These are phyloP conservation scores for Areca catechu DNA, from an alignment of 176 grass and related monocot genomes.

Conservation along the genomic window DNA sequence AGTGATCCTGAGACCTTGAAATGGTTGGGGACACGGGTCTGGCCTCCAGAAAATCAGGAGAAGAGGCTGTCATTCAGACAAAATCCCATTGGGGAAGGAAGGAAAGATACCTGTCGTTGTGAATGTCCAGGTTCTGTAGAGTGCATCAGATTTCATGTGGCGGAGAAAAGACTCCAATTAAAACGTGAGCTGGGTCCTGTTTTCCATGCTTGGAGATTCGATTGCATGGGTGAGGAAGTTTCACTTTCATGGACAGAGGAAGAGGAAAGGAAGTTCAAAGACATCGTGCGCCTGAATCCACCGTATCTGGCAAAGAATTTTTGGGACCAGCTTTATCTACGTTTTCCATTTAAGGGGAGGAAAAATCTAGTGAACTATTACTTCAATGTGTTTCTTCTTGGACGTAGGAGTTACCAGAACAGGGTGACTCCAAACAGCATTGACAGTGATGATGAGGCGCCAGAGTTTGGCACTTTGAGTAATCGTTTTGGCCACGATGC, in stretches of 20 bases:
- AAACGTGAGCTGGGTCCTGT: constrained; percentile 38
- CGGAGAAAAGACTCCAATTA: constrained; percentile 38
- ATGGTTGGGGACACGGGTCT: constrained; percentile 38
- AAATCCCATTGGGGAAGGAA: constrained; percentile 28
- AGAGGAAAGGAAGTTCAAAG: constrained; percentile 33
- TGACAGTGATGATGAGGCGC: constrained; percentile 38
- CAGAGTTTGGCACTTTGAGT: constrained; percentile 20
- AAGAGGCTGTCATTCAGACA: not conserved
- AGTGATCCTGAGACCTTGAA: constrained; percentile 18
- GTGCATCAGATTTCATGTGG: constrained; percentile 47
- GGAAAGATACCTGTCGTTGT: constrained; percentile 27
- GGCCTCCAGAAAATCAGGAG: constrained; percentile 20
- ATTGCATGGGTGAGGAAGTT: constrained; percentile 31
- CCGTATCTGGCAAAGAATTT: constrained; percentile 26
- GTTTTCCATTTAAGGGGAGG: constrained; percentile 20
- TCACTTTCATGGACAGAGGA: constrained; percentile 33
- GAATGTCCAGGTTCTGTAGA: constrained; percentile 25
- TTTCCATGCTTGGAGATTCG: constrained; percentile 29
- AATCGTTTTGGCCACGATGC: constrained; percentile 14
- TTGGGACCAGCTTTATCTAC: constrained; percentile 20
- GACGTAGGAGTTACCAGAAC: constrained; percentile 34
- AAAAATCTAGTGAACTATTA: constrained; percentile 40
- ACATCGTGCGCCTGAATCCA: constrained; percentile 16
- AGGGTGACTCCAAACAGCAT: constrained; percentile 16
- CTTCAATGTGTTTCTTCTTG: constrained; percentile 44